Conservation (phyloP, 495 filamentous ascomycete species). For the Hypoxylon fragiforme region DNA sequence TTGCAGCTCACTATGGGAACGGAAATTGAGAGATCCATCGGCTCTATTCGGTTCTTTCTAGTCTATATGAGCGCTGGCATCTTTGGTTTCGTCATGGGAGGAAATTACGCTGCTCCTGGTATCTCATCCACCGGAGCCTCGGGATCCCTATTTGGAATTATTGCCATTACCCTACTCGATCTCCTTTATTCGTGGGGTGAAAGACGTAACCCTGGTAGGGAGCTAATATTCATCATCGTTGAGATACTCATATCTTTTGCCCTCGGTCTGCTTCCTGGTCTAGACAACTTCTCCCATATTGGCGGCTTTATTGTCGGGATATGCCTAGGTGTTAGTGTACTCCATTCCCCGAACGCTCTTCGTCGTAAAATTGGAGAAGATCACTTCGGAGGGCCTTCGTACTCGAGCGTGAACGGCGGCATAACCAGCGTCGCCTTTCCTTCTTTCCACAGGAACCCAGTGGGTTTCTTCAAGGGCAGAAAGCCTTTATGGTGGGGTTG, state of each 20-base stretch:
- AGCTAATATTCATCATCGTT: conserved; percentile 80
- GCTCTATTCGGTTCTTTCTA: conserved; percentile 78
- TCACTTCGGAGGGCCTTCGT: conserved; percentile 46
- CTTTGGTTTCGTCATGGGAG: conserved; percentile 94
- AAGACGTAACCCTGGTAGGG: conserved; percentile 71
- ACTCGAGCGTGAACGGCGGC: conserved; percentile 44
- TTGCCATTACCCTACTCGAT: conserved; percentile 85
- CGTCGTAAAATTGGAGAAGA: conserved; percentile 75
- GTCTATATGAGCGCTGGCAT: conserved; percentile 92
- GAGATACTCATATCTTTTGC: conserved; percentile 89
- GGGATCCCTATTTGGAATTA: conserved; percentile 85
- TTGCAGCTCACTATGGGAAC: conserved; percentile 83
- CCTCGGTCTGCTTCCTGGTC: conserved; percentile 84
- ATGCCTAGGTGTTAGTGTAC: conserved; percentile 78
- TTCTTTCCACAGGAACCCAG: conserved; percentile 66
- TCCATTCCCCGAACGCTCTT: conserved; percentile 83
- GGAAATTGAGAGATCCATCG: conserved; percentile 90
- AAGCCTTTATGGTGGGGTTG: conserved; percentile 96
- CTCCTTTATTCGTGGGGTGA: conserved; percentile 88
- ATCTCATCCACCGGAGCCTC: conserved; percentile 87
- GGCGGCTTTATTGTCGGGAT: conserved; percentile 94
- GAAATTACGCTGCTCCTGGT: conserved; percentile 81
- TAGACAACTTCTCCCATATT: conserved; percentile 98
- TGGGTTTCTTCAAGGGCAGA: conserved; percentile 86
- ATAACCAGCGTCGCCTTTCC: conserved; percentile 49